phyloP scores from a whole-genome alignment of 2,329 filamentous ascomycete species.

The Pseudonectria buxi region DNA sequence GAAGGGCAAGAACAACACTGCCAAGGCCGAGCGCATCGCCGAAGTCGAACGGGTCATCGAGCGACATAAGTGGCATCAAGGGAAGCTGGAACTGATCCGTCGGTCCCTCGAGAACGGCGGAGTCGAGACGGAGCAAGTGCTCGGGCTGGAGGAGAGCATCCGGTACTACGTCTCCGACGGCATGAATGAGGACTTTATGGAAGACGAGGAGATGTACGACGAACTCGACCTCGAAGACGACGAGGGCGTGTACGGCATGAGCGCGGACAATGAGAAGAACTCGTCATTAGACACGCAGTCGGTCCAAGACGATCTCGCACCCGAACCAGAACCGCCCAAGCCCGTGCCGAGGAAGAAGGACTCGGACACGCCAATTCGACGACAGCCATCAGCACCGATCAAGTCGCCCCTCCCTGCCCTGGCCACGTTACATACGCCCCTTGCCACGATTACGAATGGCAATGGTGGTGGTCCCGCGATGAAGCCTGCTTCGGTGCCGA shows the following conservation, averaged over 20 bases:
- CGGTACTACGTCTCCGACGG: conserved; percentile 92
- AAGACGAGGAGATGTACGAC: conserved; percentile 93
- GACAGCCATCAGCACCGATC: conserved; percentile 80
- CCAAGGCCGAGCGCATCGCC: conserved; percentile 80
- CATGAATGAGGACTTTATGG: conserved; percentile 80
- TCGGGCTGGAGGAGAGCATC: conserved; percentile 84
- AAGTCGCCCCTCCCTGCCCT: conserved; percentile 92
- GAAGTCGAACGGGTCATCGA: conserved; percentile 81
- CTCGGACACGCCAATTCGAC: conserved; percentile 43
- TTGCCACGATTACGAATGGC: conserved; percentile 55
- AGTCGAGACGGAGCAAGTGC: conserved; percentile 80
- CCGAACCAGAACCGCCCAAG: conserved; percentile 50
- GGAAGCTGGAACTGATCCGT: conserved; percentile 83
- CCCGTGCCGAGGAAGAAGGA: conserved; percentile 53
- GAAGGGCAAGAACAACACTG: conserved; percentile 82
- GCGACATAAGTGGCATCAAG: conserved; percentile 93
- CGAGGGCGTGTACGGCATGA: conserved; percentile 79
- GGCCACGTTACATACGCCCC: conserved; percentile 76
- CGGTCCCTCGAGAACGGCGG: conserved; percentile 88
- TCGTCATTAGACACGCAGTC: conserved; percentile 97
- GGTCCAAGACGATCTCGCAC: conserved; percentile 68
- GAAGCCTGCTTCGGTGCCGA: conserved; percentile 87
- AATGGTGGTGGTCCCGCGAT: conserved; percentile 54
- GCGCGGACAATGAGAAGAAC: conserved; percentile 70
- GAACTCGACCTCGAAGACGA: conserved; percentile 89